These are phyloP conservation scores for Nannochloris sp. DNA, from an alignment of 139 green algal genomes.

Conservation along the genomic window DNA sequence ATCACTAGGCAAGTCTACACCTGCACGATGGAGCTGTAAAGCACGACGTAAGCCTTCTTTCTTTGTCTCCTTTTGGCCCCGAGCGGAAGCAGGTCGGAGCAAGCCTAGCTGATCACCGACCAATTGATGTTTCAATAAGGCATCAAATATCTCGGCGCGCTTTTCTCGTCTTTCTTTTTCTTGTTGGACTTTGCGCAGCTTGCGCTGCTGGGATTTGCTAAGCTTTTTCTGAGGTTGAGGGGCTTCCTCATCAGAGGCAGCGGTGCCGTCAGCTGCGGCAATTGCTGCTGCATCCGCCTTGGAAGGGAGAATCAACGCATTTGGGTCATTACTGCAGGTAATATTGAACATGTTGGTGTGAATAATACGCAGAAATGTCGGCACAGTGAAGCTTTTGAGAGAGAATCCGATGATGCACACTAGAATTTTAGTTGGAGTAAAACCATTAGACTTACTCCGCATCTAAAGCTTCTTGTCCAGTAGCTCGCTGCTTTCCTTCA, in stretches of 20 bases:
- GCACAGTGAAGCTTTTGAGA: neutral
- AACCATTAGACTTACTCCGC: neutral
- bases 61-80: slow-evolving; percentile 62
- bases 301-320: slow-evolving; percentile 34
- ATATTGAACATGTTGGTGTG: neutral
- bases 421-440: neutral
- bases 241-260: neutral
- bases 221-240: slow-evolving; percentile 6
- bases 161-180: slow-evolving; percentile 49
- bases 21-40: slow-evolving; percentile 52
- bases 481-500: slow-evolving; percentile 18
- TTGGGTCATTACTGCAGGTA: slow-evolving; percentile 11
- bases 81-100: slow-evolving; percentile 47
- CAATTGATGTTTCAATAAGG: slow-evolving; percentile 26
- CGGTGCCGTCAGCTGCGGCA: neutral
- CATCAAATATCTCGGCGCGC: slow-evolving; percentile 23
- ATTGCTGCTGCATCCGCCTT: neutral
- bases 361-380: neutral
- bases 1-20: slow-evolving; percentile 25
- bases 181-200: slow-evolving; percentile 58
- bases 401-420: neutral
- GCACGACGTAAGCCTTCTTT: slow-evolving; percentile 53
- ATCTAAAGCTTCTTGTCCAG: slow-evolving; percentile 7
- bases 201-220: slow-evolving; percentile 65
- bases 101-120: slow-evolving; percentile 21